Conservation (phyloP, 1,139 yeast genomes). For the Hansenula lynferdii region DNA sequence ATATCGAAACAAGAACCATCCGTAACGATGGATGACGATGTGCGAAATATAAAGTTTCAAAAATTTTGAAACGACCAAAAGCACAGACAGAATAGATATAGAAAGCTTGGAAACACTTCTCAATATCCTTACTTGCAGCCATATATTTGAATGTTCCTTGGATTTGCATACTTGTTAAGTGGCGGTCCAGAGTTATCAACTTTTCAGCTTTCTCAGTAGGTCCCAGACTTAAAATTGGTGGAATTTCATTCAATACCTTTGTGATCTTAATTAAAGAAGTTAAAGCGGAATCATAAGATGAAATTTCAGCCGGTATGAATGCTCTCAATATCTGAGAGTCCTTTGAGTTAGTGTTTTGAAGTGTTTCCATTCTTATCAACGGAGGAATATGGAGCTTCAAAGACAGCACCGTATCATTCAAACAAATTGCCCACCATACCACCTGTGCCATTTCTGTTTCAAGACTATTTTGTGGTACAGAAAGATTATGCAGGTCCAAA, state of each 20-base stretch:
- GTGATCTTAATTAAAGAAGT: constrained; percentile 18
- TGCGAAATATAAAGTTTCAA: constrained; percentile 12
- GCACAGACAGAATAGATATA: constrained; percentile 12
- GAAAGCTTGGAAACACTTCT: constrained; percentile 15
- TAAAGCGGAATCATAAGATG: constrained; percentile 12
- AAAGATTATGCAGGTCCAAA: constrained; percentile 14
- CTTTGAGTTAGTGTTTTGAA: constrained; percentile 7
- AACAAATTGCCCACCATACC: constrained; percentile 20
- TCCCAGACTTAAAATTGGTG: neutral
- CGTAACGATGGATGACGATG: constrained; percentile 11
- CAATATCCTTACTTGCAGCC: constrained; percentile 12
- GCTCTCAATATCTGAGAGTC: constrained; percentile 18
- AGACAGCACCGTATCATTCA: constrained; percentile 16
- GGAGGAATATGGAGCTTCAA: constrained; percentile 13
- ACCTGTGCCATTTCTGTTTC: constrained; percentile 14
- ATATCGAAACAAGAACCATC: constrained; percentile 17
- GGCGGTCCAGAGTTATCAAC: constrained; percentile 16
- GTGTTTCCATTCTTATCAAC: constrained; percentile 11
- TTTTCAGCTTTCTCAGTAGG: neutral
- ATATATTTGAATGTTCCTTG: constrained; percentile 10
- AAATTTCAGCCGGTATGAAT: constrained; percentile 18
- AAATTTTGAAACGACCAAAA: constrained; percentile 12
- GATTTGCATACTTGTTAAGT: constrained; percentile 13
- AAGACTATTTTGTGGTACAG: constrained; percentile 16
- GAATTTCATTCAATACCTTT: constrained; percentile 15